Base-by-base conservation (phyloP, 2,329 filamentous ascomycete species). In the Arachnomyces sp. region DNA sequence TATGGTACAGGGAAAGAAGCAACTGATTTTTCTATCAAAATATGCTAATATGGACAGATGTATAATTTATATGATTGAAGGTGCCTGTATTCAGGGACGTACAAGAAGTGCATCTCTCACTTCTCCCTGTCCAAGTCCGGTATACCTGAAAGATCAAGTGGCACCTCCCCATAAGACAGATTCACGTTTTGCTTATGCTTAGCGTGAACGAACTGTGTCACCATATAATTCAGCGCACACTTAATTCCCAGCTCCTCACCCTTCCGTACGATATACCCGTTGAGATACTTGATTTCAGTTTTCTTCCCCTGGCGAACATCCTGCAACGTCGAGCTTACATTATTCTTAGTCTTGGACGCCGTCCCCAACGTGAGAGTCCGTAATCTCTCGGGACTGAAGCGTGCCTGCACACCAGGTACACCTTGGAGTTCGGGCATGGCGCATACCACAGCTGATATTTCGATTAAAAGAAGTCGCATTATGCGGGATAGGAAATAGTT, bases 251-350 rank as follows among this genome's bases (percentile, higher is more conserved):
- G 53, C 56, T 84, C 76, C 51, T 76, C 72, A 0, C 84, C 92
- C 31, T 82, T 74, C 37, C 69, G 72, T 25, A 93, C 72, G 44
- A 98, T 82, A 65, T 90, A 98, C 1, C 89, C 90, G 58, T 93
- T 95, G 50, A 90, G 75, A 54, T 82, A 94, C 34, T 89, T 77
- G 31, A 95, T 76, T 53, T 94, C 87, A 0, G 85, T 87, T 43
- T 70, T 64, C 45, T 66, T 65, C 1, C 84, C 82, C 1, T 63
- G 59, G 8, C 76, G 65, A 9, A 89, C 67, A 52, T 82, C 77
- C 39, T 74, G 71, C 4, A 84, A 66, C 78, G 94, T 87, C 14
- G 70, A 73, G 52, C 78, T 84, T 4, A 71, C 66, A 38, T 79
- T 77, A 40, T 73, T 63, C 9, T 69, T 67, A 9, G 76, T 80